Percentiles rank a stretch among this genome's conserved stretches.
These are phyloP conservation scores for Trypanosoma lewisi DNA, from an alignment of 208 protist genomes.

Conservation along the genomic window DNA sequence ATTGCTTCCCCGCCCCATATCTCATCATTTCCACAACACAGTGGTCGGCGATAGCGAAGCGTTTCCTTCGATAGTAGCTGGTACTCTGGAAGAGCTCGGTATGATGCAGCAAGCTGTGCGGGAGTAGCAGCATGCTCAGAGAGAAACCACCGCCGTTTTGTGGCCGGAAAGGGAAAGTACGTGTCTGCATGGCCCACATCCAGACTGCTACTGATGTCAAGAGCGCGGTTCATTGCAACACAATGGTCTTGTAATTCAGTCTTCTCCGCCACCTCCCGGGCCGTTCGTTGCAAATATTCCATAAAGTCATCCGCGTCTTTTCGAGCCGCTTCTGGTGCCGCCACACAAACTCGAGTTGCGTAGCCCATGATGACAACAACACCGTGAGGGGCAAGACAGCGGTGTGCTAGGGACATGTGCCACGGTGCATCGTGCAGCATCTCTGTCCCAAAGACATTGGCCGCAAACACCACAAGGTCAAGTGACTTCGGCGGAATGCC, in stretches of 20 bases:
- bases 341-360: constrained; percentile 27
- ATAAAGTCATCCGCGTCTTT: constrained; percentile 47
- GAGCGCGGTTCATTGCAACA: constrained; percentile 26
- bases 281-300: constrained; percentile 22
- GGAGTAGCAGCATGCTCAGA: constrained; percentile 61
- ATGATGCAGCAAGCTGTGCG: constrained; percentile 38
- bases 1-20: neutral
- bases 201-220: constrained; percentile 33
- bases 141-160: constrained; percentile 64
- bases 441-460: constrained; percentile 73
- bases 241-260: neutral
- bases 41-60: neutral
- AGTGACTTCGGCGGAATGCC: constrained; percentile 37
- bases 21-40: neutral
- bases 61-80: constrained; percentile 37
- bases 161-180: constrained; percentile 74
- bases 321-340: constrained; percentile 44
- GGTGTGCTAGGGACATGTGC: constrained; percentile 75
- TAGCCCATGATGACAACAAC: constrained; percentile 72
- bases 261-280: neutral
- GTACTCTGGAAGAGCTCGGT: constrained; percentile 53
- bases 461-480: constrained; percentile 70
- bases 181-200: constrained; percentile 58
- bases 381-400: constrained; percentile 61
- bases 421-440: constrained; percentile 77